Evolutionary conservation across 257 asterid genomes (phyloP), one percentile per base, ranked within the genome.

Genomic region (Rehmannia glutinosa): DNA sequence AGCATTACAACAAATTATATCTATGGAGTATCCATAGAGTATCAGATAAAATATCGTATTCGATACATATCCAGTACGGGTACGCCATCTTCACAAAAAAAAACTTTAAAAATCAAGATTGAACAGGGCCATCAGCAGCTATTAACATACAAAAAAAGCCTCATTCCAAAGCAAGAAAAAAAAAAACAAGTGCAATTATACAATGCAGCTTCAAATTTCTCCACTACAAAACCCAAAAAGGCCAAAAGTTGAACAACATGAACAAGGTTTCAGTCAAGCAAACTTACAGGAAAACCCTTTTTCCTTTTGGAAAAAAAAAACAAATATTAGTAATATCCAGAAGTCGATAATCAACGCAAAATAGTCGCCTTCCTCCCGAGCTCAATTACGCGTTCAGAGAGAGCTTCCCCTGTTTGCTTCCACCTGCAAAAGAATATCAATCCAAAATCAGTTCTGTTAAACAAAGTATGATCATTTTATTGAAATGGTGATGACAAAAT

Each of bases 371-470:
- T 43, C 17, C 1, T 43, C 3, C 25, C 19, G 45, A 15, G 23
- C 19, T 6, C 25, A 49, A 9, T n/a, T n/a, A n/a, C n/a, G 59
- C 54, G 6, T 70, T 59, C 13, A 71, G 65, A 17, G 78, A 30
- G 51, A 39, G 53, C 72, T 86, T 82, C 33, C 83, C 86, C 39
- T 68, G 80, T 77, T 82, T 80, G 16, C 77, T 61, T 59, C 84
- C 89, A 70, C 87, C 94, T 88, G 81, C 82, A 70, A 75, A 46
- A 30, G 5, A 21, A 61, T 15, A 35, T n/a, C 5, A 4, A 42
- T 52, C 38, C 42, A 1, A 68, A 28, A 2, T 15, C 17, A 13
- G 3, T 58, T 11, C 28, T 4, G 11, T 28, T 38, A 70, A 30
- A n/a, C n/a, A n/a, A n/a, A n/a, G n/a, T n/a, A n/a, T n/a, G n/a